phyloP scores from a whole-genome alignment of 768 basidiomycete genomes.

The Jaapia argillacea region DNA sequence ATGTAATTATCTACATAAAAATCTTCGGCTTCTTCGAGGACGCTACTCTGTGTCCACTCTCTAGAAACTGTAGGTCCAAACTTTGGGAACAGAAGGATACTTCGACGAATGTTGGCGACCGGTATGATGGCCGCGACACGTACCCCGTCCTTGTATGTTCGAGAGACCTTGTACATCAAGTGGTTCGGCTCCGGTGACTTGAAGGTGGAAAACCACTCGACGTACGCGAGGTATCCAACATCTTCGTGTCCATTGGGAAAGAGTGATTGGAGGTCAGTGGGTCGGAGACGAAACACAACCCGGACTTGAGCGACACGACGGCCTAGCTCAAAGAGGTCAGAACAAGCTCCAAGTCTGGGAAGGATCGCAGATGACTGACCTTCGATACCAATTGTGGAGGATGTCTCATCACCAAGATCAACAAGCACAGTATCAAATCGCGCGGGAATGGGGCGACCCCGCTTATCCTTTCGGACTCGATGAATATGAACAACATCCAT shows the following conservation, averaged over 20 bases:
- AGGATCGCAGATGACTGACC: background rate
- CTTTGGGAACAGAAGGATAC: slow-evolving; percentile 5
- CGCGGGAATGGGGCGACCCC: background rate
- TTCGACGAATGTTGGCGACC: slow-evolving; percentile 2
- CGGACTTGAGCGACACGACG: slow-evolving; percentile 4
- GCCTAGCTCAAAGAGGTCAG: background rate
- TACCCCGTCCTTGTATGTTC: background rate
- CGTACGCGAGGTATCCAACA: background rate
- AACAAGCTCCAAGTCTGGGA: background rate
- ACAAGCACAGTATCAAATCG: slow-evolving; percentile 5
- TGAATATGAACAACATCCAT: background rate
- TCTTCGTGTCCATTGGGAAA: background rate
- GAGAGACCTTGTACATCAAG: background rate
- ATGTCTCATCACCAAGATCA: background rate
- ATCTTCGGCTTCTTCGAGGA: slow-evolving; percentile 3
- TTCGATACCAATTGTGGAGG: background rate
- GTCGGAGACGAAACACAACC: background rate
- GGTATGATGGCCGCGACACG: slow-evolving; percentile 5
- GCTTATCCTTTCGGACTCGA: background rate
- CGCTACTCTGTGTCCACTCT: slow-evolving; percentile 6
- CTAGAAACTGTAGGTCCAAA: slow-evolving; percentile 3
- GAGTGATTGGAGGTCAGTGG: background rate
- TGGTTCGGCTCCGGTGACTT: background rate
- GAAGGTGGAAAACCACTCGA: slow-evolving; percentile 3
- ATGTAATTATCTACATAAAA: slow-evolving; percentile 8